Evolutionary conservation across 192 early-diverging fungal genomes (phyloP), one percentile per base, ranked within the genome.

Genomic region (Coemansia sp.): DNA sequence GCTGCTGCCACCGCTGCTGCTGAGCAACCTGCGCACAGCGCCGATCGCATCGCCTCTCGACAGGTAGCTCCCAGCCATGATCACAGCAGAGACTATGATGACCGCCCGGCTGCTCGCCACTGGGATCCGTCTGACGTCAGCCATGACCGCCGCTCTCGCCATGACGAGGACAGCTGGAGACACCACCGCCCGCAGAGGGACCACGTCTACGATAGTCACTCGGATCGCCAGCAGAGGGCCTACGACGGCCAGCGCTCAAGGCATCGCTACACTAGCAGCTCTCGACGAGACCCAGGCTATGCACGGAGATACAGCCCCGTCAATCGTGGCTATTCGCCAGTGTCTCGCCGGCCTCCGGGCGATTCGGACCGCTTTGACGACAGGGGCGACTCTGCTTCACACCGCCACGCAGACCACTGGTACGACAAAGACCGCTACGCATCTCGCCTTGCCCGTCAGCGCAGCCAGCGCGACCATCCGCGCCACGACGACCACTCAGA

Each of bases 51-150:
- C 22, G 36, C 10, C n/a, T 36, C 31, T 22, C 56, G 35, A 20
- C 32, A 37, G 32, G 27, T 19, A 4, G 2, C 3, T 58, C n/a
- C 20, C 11, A 38, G 56, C 20, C 31, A 38, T 36, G 56, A 19
- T 59, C 62, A 43, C 56, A 64, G 37, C 69, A 71, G 58, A 38
- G 57, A 20, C 39, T 24, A 71, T 45, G n/a, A 42, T 2, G 62
- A 54, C n/a, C 31, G 35, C n/a, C 31, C 51, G 7, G 32, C 17
- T 42, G 41, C 41, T 42, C 41, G 41, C 41, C 17, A 11, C 11
- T 37, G n/a, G 20, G 56, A 38, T 2, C 56, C 6, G 56, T 10
- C 41, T 17, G 43, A 54, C 8, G 35, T 12, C 10, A 36, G 41
- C 20, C n/a, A 60, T 27, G 43, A 39, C 25, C 45, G 39, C 35